Conservation (phyloP, 495 filamentous ascomycete genomes). For the Aspergillus sclerotiicarbonarius region DNA sequence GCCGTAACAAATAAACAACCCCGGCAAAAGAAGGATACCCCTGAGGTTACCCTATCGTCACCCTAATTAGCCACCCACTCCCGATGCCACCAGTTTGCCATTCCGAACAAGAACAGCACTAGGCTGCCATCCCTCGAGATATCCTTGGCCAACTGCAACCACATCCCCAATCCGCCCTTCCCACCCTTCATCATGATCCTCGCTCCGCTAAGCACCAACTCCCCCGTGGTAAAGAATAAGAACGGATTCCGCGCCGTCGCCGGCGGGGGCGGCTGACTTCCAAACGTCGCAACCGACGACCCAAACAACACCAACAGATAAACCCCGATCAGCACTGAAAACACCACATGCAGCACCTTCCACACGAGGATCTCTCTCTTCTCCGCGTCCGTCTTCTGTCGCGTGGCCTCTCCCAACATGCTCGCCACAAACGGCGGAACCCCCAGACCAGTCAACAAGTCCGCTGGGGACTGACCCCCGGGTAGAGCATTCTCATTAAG, state of each 20-base stretch:
- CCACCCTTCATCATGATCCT: conserved; percentile 58
- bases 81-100: conserved; percentile 62
- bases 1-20: background rate
- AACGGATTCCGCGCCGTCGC: conserved; percentile 67
- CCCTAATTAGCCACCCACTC: conserved; percentile 27
- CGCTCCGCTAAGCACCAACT: conserved; percentile 67
- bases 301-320: conserved; percentile 57
- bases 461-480: conserved; percentile 31
- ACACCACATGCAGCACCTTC: conserved; percentile 72
- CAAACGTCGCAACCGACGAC: conserved; percentile 38
- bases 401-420: conserved; percentile 32
- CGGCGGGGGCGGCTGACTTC: conserved; percentile 55
- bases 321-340: conserved; percentile 66
- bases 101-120: conserved; percentile 75
- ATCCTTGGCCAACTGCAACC: conserved; percentile 56
- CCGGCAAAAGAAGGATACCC: background rate
- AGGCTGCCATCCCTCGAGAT: conserved; percentile 69
- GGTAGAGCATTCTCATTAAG: too few relatives aligned
- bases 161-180: conserved; percentile 53
- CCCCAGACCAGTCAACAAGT: conserved; percentile 33
- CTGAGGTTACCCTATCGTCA: background rate
- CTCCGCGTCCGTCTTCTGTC: conserved; percentile 36
- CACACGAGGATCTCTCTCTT: conserved; percentile 58
- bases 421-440: conserved; percentile 47
- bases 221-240: conserved; percentile 77